Conservation (phyloP, 192 early-diverging fungal species). For the Lunasporangiospora selenospora region DNA sequence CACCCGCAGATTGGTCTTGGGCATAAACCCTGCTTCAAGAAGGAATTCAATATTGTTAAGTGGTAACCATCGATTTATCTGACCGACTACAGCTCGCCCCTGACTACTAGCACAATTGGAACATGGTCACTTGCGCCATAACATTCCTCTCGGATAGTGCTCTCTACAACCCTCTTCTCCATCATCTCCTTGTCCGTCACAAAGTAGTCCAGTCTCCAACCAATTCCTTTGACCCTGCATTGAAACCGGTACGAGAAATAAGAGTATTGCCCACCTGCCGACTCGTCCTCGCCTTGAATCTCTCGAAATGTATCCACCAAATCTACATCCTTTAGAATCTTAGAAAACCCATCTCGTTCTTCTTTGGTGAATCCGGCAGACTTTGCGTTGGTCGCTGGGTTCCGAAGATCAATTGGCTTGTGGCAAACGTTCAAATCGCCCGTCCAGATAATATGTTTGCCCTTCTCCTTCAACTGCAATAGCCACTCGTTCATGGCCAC, state of each 20-base stretch:
- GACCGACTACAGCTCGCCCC: constrained; percentile 22
- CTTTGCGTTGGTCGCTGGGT: constrained; percentile 75
- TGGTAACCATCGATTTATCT: neutral
- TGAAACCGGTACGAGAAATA: constrained; percentile 83
- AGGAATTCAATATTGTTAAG: neutral
- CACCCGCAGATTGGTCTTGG: constrained; percentile 25
- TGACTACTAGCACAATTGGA: constrained; percentile 72
- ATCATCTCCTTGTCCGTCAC: constrained; percentile 64
- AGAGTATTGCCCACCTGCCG: constrained; percentile 63
- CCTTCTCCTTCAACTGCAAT: constrained; percentile 62
- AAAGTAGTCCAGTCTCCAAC: constrained; percentile 93
- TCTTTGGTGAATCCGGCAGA: constrained; percentile 85
- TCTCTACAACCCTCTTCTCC: constrained; percentile 62
- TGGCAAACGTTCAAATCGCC: constrained; percentile 91
- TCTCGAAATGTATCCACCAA: constrained; percentile 79
- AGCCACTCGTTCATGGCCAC: constrained; percentile 70
- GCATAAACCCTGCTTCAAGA: too few relatives aligned
- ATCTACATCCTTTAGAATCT: constrained; percentile 57
- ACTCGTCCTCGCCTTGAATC: constrained; percentile 65
- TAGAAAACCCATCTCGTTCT: constrained; percentile 76
- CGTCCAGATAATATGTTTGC: constrained; percentile 79
- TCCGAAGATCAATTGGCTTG: constrained; percentile 73
- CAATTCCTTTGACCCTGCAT: constrained; percentile 70
- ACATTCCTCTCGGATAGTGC: constrained; percentile 72
- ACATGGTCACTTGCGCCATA: constrained; percentile 93